A percentile compares a stretch with the other conserved stretches of the same genome.
These are phyloP conservation scores for Cryptococcus sp. DNA, from an alignment of 1,284 basidiomycete genomes.

Conservation along the genomic window DNA sequence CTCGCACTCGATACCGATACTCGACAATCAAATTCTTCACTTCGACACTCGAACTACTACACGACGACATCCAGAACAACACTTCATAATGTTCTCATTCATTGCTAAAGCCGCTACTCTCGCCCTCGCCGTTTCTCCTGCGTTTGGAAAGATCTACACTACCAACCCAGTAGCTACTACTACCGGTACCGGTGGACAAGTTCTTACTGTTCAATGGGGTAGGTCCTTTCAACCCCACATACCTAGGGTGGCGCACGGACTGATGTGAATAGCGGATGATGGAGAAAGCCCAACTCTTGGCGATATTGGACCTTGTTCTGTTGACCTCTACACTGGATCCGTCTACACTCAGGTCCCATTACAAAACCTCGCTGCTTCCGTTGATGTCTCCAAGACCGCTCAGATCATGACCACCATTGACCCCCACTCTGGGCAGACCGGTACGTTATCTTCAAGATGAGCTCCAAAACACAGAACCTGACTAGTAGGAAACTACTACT, in stretches of 20 bases:
- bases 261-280: constrained; percentile 56
- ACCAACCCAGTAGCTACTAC: constrained; percentile 52
- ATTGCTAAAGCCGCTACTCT: constrained; percentile 40
- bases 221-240: constrained; percentile 19
- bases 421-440: constrained; percentile 59
- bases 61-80: constrained; percentile 2
- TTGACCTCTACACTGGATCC: constrained; percentile 62
- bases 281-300: constrained; percentile 55
- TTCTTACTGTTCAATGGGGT: constrained; percentile 62
- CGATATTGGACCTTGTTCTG: constrained; percentile 58
- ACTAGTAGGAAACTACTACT: constrained; percentile 39
- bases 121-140: constrained; percentile 35
- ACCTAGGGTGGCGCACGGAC: neutral
- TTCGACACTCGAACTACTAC: neutral
- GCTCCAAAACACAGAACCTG: neutral
- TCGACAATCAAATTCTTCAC: neutral
- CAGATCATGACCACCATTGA: constrained; percentile 60
- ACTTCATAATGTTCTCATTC: constrained; percentile 21
- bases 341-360: constrained; percentile 55
- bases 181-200: constrained; percentile 58
- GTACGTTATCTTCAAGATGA: constrained; percentile 17
- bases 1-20: neutral
- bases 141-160: constrained; percentile 44
- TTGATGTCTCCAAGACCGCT: constrained; percentile 60
- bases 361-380: constrained; percentile 56